Evolutionary conservation across 2,329 filamentous ascomycete genomes (phyloP).

Genomic region (Fusarium torulosum): DNA sequence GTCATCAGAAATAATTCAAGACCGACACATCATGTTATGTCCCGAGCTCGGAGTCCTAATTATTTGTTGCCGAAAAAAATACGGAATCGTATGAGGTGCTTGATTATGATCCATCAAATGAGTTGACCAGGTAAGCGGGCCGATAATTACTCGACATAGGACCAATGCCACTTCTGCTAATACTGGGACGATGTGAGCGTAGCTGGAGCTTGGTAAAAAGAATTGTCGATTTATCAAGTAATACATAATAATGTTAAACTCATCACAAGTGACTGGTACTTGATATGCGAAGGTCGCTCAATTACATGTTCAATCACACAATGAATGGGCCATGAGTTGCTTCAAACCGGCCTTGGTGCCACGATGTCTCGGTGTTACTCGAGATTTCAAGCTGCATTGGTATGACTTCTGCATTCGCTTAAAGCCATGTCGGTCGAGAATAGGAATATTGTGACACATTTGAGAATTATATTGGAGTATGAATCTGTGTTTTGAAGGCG

Average conservation of each 20-base stretch:
- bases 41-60: neutral
- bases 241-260: slow-evolving; percentile 6
- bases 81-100: slow-evolving; percentile 38
- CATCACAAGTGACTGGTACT: neutral
- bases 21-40: neutral
- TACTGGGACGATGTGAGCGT: neutral
- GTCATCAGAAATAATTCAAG: too few relatives aligned
- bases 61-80: neutral
- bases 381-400: neutral
- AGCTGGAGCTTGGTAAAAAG: neutral
- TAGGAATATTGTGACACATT: slow-evolving; percentile 3
- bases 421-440: slow-evolving; percentile 1
- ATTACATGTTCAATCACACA: neutral
- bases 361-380: slow-evolving; percentile 23
- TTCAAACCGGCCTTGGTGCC: slow-evolving; percentile 2
- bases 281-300: neutral
- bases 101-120: slow-evolving; percentile 8
- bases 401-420: slow-evolving; percentile 13
- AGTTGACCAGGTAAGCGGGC: slow-evolving; percentile 11
- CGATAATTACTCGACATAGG: slow-evolving; percentile 13
- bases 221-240: slow-evolving; percentile 6
- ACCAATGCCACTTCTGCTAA: slow-evolving; percentile 2
- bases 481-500: neutral
- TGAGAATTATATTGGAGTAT: neutral
- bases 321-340: slow-evolving; percentile 4